Evolutionary conservation across 306 rosid species (phyloP).

Genomic region (Vigna nakashimae): DNA sequence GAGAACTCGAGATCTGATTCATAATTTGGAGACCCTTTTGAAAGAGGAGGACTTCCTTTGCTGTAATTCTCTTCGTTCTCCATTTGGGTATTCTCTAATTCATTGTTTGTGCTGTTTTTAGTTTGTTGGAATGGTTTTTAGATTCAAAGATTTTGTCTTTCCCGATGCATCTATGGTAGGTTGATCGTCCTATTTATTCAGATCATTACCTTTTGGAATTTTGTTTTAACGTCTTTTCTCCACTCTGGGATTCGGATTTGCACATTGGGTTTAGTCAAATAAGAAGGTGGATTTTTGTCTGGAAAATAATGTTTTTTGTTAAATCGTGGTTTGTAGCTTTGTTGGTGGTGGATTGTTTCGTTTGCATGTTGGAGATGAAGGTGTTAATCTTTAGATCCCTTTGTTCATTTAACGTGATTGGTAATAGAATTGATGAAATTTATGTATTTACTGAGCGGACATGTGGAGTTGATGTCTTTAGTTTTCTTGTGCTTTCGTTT

Average conservation of each 20-base stretch:
- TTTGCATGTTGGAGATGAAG: slow-evolving; percentile 46
- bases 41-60: slow-evolving; percentile 54
- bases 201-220: slow-evolving; percentile 28
- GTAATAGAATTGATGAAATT: slow-evolving; percentile 35
- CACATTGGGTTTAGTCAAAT: slow-evolving; percentile 40
- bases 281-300: slow-evolving; percentile 26
- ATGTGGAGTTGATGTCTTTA: slow-evolving; percentile 9
- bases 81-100: slow-evolving; percentile 34
- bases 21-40: slow-evolving; percentile 58
- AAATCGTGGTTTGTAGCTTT: neutral
- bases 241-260: slow-evolving; percentile 42
- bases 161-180: slow-evolving; percentile 32
- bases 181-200: slow-evolving; percentile 35
- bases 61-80: slow-evolving; percentile 40
- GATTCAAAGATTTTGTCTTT: slow-evolving; percentile 22
- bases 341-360: slow-evolving; percentile 30
- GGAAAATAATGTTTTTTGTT: slow-evolving; percentile 3
- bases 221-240: neutral
- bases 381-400: slow-evolving; percentile 39
- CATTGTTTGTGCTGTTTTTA: neutral
- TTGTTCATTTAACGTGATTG: slow-evolving; percentile 5
- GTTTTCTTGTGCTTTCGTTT: slow-evolving; percentile 3
- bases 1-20: slow-evolving; percentile 57
- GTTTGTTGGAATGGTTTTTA: slow-evolving; percentile 2
- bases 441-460: neutral